Base-by-base conservation (phyloP, 1,139 yeast genomes). In the Geotrichum phurueaensis region DNA sequence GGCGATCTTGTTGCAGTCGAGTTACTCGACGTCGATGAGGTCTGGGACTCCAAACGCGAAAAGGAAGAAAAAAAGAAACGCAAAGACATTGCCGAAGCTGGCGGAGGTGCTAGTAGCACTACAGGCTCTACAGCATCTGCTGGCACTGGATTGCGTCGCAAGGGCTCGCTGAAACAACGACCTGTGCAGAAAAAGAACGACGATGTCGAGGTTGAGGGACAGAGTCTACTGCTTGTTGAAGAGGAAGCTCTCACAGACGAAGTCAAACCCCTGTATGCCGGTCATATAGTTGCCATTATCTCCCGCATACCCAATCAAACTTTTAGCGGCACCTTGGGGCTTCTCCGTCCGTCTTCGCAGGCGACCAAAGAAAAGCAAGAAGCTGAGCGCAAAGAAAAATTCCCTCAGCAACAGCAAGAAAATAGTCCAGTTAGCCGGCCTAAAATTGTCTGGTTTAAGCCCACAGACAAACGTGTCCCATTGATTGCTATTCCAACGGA, bases 181-280 rank as follows among this genome's bases (percentile, higher is more conserved):
- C 97, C 98, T 49, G 89, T 96, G n/a, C 95, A 92, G 81, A 94
- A 94, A 81, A 92, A 92, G 75, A 92, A 91, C 71, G 98, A 94
- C 72, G 99, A 94, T 71, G 96, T 94, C 36, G 98, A 94, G 76
- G 98, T 94, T 54, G 99, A 94, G 75, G 99, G 99, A 55, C 99
- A 94, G 76, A 87, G 96, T 1, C 79, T 94, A 65, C 78, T 94
- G 57, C 79, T 94, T 63, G 95, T 87, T 20, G 99, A 94, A 75
- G 98, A 94, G 73, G 97, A 92, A 70, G 97, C 91, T 73, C 87
- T 90, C 66, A 90, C 87, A 70, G 98, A 94, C 72, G 96, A 89
- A 54, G 84, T 85, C 66, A 92, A 89, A 73, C 99, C 99, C 6
- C 79, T 94, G 61, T 94, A 92, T 70, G 97, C 98, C 1, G 99